A percentile compares a stretch with the other conserved stretches of the same genome.
Evolutionary conservation across 148 eudicot species (phyloP).

Genomic region (Chenopodium suecicum): DNA sequence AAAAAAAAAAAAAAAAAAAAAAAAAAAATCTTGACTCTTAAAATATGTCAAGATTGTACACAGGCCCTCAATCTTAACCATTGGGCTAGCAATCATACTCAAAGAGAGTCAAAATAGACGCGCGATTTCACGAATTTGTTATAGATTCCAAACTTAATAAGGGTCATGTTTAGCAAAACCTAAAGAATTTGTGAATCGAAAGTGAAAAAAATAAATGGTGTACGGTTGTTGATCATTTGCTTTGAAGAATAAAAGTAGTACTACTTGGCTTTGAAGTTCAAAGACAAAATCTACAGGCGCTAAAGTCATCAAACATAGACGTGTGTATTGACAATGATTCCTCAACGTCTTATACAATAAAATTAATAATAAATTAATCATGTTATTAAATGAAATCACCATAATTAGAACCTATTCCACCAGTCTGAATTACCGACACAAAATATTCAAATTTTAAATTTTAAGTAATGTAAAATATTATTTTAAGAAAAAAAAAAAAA

Average conservation of each 20-base stretch:
- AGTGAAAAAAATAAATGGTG: conserved; percentile 9
- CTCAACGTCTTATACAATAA: conserved; percentile 2
- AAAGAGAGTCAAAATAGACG: no score
- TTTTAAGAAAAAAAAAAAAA: no score
- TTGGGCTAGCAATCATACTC: no score
- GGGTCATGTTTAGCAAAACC: neutral
- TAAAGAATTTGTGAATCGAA: no score
- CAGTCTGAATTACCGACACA: conserved; percentile 8
- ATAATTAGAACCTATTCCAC: neutral
- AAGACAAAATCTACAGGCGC: neutral
- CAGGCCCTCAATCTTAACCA: no score
- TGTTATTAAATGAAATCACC: neutral
- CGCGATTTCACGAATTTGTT: no score
- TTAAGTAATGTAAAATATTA: no score
- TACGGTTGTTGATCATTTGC: conserved; percentile 2
- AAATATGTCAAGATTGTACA: no score
- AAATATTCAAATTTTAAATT: neutral
- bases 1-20: no score
- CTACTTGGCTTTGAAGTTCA: conserved; percentile 24
- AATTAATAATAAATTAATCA: neutral
- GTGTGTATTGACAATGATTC: conserved; percentile 24
- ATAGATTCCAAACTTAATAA: neutral
- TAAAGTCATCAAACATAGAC: conserved; percentile 22
- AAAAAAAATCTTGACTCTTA: no score
- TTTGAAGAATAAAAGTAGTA: neutral